These are phyloP conservation scores for Dipteronia sinensis DNA, from an alignment of 345 rosid species.

Conservation along the genomic window DNA sequence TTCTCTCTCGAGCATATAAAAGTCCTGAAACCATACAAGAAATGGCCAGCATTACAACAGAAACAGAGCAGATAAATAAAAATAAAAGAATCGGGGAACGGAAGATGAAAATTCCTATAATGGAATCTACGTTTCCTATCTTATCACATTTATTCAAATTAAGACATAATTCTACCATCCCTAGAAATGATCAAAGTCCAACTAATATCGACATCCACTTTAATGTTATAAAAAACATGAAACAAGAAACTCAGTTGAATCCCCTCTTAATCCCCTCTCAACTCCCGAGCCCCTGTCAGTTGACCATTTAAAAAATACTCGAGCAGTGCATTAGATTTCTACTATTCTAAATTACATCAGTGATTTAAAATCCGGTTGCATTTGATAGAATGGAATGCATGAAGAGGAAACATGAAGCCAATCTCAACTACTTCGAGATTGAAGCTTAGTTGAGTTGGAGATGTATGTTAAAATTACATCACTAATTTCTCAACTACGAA, in stretches of 20 bases:
- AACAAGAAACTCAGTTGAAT: too few relatives aligned
- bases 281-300: background rate
- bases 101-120: slow-evolving; percentile 3
- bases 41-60: background rate
- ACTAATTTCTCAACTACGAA: background rate
- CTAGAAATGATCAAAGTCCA: background rate
- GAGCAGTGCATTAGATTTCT: too few relatives aligned
- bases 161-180: background rate
- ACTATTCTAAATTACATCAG: background rate
- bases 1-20: slow-evolving; percentile 21
- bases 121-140: slow-evolving; percentile 4
- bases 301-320: background rate
- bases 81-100: background rate
- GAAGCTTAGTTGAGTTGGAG: background rate
- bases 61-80: background rate
- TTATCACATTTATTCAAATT: background rate
- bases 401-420: background rate
- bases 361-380: background rate
- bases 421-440: background rate
- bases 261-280: too few relatives aligned
- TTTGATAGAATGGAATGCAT: background rate
- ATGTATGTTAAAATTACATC: background rate
- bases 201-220: background rate
- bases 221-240: too few relatives aligned
- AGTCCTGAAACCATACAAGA: slow-evolving; percentile 8